phyloP scores from a whole-genome alignment of 441 rosid species.

The Omphalea diandra region DNA sequence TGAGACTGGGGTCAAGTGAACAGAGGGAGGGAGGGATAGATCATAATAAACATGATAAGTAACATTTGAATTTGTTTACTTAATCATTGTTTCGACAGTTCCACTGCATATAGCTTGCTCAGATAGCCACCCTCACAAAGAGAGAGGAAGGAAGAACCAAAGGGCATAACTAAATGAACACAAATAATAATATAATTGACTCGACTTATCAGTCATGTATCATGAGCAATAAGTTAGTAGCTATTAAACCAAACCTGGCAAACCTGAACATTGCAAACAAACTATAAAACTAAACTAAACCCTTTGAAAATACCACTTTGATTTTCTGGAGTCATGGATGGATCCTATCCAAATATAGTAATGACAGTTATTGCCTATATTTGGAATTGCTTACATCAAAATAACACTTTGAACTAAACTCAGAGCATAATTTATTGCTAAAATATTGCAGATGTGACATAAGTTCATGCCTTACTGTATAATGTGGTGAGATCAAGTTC shows the following conservation, averaged over 20 bases:
- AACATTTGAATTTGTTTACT: neutral
- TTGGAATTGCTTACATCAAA: neutral
- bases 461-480: slow-evolving; percentile 82
- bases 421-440: slow-evolving; percentile 6
- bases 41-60: neutral
- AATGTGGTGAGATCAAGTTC: slow-evolving; percentile 94
- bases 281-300: neutral
- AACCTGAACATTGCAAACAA: neutral
- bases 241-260: neutral
- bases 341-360: too few relatives aligned
- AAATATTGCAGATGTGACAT: slow-evolving; percentile 9
- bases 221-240: neutral
- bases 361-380: neutral
- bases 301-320: neutral
- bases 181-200: neutral
- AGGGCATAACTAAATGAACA: neutral
- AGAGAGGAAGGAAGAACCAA: neutral
- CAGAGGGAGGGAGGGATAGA: neutral
- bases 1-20: neutral
- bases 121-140: neutral
- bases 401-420: neutral
- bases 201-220: neutral
- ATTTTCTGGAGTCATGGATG: neutral
- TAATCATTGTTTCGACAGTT: neutral
- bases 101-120: neutral